Evolutionary conservation across 2,329 filamentous ascomycete species (phyloP).

Genomic region (Xylaria polymorpha): DNA sequence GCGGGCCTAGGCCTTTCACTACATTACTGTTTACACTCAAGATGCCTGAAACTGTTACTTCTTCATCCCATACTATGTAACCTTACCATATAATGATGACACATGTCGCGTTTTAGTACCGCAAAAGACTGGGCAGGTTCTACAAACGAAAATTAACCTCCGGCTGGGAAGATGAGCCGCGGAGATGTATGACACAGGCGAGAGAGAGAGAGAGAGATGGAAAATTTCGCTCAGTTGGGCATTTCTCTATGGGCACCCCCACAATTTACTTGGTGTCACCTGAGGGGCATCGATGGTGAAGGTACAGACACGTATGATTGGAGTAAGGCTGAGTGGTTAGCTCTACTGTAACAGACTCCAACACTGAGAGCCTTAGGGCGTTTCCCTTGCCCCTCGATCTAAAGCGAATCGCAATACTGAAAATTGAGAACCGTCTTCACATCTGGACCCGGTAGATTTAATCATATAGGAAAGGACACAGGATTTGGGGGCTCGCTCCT

Average conservation of each 20-base stretch:
- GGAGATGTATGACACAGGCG: no score
- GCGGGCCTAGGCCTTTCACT: not conserved
- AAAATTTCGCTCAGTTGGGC: not conserved
- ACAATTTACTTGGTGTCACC: not conserved
- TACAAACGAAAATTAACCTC: not conserved
- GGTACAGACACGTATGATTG: not conserved
- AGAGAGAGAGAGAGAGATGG: not conserved
- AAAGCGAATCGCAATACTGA: not conserved
- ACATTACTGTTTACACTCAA: not conserved
- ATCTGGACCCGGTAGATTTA: not conserved
- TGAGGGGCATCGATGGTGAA: not conserved
- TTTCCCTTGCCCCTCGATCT: no score
- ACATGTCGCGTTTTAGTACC: not conserved
- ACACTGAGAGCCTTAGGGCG: not conserved
- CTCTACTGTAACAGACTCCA: not conserved
- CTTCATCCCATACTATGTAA: slow-evolving; percentile 14
- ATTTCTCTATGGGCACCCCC: not conserved
- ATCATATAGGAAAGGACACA: not conserved
- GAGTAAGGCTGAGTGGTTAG: not conserved
- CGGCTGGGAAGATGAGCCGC: not conserved
- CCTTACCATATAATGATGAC: slow-evolving; percentile 4
- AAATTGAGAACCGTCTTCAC: not conserved
- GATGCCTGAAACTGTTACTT: slow-evolving; percentile 1
- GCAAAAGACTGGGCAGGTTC: not conserved
- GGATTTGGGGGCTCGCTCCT: not conserved